These are phyloP conservation scores for Kodamaea sagamina DNA, from an alignment of 805 yeast species.

Conservation along the genomic window DNA sequence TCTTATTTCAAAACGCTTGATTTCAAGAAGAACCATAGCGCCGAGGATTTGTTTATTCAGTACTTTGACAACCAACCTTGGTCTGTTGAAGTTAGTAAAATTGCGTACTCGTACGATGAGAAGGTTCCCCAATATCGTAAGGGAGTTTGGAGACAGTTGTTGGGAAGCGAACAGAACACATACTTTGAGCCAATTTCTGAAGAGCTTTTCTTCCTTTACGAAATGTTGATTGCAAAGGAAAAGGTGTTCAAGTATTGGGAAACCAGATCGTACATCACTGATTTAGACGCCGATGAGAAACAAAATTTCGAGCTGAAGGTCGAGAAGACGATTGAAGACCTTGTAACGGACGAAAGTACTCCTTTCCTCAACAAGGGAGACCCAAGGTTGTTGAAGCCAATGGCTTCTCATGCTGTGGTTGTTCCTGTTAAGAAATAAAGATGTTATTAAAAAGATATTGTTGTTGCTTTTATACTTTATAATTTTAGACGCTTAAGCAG, in stretches of 20 bases:
- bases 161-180: conserved; percentile 26
- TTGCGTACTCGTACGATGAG: conserved; percentile 37
- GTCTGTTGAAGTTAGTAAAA: conserved; percentile 38
- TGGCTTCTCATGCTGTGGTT: conserved; percentile 18
- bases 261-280: conserved; percentile 56
- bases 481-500: too few species aligned
- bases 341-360: conserved; percentile 2
- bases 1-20: conserved; percentile 7
- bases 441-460: too few species aligned
- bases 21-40: conserved; percentile 6
- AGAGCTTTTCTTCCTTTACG: conserved; percentile 35
- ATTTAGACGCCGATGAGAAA: conserved; percentile 40
- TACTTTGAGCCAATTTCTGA: conserved; percentile 35
- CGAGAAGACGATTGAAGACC: conserved; percentile 28
- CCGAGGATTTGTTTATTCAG: conserved; percentile 16
- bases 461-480: too few species aligned
- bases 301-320: conserved; percentile 30
- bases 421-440: conserved; percentile 8
- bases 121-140: conserved; percentile 59
- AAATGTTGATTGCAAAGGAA: conserved; percentile 32
- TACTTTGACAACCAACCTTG: conserved; percentile 31
- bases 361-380: conserved; percentile 8
- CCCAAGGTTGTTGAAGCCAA: conserved; percentile 14
- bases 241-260: conserved; percentile 52
- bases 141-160: conserved; percentile 47